Percentiles rank a stretch among this genome's conserved stretches.
Conservation (phyloP, 345 rosid genomes). For the Gossypium turneri region DNA sequence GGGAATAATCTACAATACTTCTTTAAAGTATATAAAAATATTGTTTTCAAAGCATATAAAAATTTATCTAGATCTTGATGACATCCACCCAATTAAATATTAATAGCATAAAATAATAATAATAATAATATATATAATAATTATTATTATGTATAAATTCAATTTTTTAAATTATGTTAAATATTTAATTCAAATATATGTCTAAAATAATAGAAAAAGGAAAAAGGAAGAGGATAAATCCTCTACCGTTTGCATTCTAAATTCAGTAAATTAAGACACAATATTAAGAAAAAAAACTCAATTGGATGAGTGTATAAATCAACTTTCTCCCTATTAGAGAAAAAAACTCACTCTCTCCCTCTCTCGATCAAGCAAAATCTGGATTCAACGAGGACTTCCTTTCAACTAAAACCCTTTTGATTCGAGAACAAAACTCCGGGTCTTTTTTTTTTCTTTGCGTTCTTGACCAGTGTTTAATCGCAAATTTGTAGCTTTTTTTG, state of each 20-base stretch:
- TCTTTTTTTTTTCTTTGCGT: background rate
- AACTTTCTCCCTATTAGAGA: background rate
- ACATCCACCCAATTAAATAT: too few relatives aligned
- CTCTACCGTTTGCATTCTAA: background rate
- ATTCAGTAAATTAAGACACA: background rate
- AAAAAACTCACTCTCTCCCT: background rate
- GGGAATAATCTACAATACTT: too few relatives aligned
- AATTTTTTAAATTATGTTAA: too few relatives aligned
- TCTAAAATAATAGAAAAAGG: too few relatives aligned
- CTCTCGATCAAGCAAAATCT: constrained; percentile 5
- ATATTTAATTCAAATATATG: too few relatives aligned
- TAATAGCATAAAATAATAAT: too few relatives aligned
- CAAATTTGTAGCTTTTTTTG: background rate
- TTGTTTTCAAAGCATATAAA: too few relatives aligned
- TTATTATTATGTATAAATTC: too few relatives aligned
- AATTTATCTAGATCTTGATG: too few relatives aligned
- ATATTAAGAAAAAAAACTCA: background rate
- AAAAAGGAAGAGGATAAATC: too few relatives aligned
- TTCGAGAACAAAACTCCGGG: background rate
- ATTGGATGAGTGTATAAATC: background rate
- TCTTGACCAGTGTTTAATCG: constrained; percentile 4
- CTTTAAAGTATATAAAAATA: too few relatives aligned
- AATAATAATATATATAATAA: too few relatives aligned
- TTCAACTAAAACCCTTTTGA: background rate
- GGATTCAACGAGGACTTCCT: constrained; percentile 10